Conservation (phyloP, 441 rosid genomes). For the Bocquillonia castaneifolia region DNA sequence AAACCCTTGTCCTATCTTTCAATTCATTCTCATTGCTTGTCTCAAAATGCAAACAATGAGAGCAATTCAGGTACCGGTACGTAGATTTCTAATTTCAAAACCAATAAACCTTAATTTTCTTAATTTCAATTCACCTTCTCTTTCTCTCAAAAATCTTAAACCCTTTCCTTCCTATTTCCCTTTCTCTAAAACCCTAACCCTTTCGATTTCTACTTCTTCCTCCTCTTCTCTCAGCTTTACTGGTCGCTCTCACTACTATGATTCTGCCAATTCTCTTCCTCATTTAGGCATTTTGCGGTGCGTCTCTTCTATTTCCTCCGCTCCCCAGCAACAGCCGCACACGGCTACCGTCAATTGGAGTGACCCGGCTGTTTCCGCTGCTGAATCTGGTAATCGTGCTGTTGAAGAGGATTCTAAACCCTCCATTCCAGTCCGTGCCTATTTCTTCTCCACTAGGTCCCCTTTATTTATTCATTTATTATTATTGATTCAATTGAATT, state of each 20-base stretch:
- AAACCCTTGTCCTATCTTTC: too few species aligned
- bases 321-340: slow-evolving; percentile 28
- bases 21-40: too few species aligned
- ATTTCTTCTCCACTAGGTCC: slow-evolving; percentile 82
- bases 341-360: slow-evolving; percentile 34
- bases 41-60: slow-evolving; percentile 16
- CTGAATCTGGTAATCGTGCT: slow-evolving; percentile 35
- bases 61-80: slow-evolving; percentile 37
- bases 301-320: slow-evolving; percentile 47
- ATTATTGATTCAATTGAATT: neutral
- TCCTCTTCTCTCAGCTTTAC: slow-evolving; percentile 18
- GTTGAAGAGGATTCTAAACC: slow-evolving; percentile 43
- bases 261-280: neutral
- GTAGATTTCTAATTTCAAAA: slow-evolving; percentile 26
- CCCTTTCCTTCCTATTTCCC: slow-evolving; percentile 7
- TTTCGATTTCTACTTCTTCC: slow-evolving; percentile 16
- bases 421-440: slow-evolving; percentile 79
- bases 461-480: neutral
- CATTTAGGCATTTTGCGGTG: slow-evolving; percentile 28
- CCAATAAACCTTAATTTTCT: slow-evolving; percentile 13
- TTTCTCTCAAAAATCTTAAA: slow-evolving; percentile 10
- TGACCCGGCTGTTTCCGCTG: slow-evolving; percentile 44
- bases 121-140: neutral
- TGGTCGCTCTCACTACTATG: neutral
- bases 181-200: slow-evolving; percentile 16